Evolutionary conservation across 257 asterid genomes (phyloP).

Genomic region (Asclepias syriaca): DNA sequence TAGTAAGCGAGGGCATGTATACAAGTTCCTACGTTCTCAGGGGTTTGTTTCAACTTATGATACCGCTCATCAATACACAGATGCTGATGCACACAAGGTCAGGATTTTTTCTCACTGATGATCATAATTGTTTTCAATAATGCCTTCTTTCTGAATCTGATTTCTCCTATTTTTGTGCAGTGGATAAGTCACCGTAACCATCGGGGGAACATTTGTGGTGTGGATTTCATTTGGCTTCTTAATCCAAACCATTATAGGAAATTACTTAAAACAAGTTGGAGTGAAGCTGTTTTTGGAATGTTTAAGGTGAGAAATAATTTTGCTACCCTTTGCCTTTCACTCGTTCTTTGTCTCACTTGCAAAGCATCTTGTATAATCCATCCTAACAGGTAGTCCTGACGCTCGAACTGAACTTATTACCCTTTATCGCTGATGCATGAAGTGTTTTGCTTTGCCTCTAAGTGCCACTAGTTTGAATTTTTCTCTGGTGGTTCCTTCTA

Average conservation of each 20-base stretch:
- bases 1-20: conserved; percentile 91
- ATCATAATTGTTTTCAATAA: neutral
- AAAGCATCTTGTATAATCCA: neutral
- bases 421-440: neutral
- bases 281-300: conserved; percentile 93
- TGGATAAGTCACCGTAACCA: conserved; percentile 99
- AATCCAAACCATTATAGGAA: conserved; percentile 84
- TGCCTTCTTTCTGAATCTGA: conserved; percentile 21
- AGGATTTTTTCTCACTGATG: conserved; percentile 8
- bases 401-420: neutral
- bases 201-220: conserved; percentile 97
- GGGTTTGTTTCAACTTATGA: conserved; percentile 96
- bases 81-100: conserved; percentile 97
- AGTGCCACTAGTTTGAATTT: neutral
- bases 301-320: conserved; percentile 55
- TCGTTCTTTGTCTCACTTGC: neutral
- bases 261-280: conserved; percentile 90
- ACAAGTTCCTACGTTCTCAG: conserved; percentile 91
- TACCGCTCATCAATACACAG: conserved; percentile 94
- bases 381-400: neutral
- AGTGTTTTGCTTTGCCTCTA: neutral
- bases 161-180: conserved; percentile 32
- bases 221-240: conserved; percentile 98
- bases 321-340: neutral
- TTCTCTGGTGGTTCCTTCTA: neutral